Conservation (phyloP, 2,329 filamentous ascomycete species). For the Akanthomyces lecanii region DNA sequence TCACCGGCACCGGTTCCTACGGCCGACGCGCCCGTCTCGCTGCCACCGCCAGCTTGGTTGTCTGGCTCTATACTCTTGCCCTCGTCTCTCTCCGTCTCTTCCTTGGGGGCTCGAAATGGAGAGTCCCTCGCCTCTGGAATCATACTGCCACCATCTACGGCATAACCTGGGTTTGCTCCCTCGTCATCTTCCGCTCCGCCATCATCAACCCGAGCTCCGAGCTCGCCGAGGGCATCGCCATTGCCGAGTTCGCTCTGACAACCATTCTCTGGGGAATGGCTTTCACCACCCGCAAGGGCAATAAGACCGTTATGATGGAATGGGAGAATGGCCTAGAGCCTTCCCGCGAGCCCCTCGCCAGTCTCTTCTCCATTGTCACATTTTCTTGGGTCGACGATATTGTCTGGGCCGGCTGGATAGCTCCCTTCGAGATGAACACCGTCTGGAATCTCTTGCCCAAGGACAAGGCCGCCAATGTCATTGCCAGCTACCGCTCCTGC, state of each 20-base stretch:
- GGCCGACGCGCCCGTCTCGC: slow-evolving; percentile 50
- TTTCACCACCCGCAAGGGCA: slow-evolving; percentile 81
- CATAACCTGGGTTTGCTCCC: slow-evolving; percentile 71
- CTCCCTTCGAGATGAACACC: slow-evolving; percentile 74
- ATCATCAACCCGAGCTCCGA: slow-evolving; percentile 70
- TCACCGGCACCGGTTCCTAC: slow-evolving; percentile 33
- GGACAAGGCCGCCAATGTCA: slow-evolving; percentile 79
- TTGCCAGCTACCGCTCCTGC: slow-evolving; percentile 77
- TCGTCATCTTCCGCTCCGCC: slow-evolving; percentile 78
- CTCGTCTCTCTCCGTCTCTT: slow-evolving; percentile 70
- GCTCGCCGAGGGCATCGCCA: slow-evolving; percentile 59
- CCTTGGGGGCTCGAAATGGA: slow-evolving; percentile 61
- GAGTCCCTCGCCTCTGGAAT: slow-evolving; percentile 76
- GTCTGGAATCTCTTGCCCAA: slow-evolving; percentile 89
- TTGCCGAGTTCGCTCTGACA: slow-evolving; percentile 70
- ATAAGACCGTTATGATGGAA: slow-evolving; percentile 81
- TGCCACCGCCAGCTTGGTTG: slow-evolving; percentile 62
- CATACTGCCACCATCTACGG: slow-evolving; percentile 85
- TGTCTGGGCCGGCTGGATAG: slow-evolving; percentile 82
- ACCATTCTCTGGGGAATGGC: slow-evolving; percentile 72
- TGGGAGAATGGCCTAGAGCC: slow-evolving; percentile 87
- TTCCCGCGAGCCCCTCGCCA: slow-evolving; percentile 80
- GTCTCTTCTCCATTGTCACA: slow-evolving; percentile 79
- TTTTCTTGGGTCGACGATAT: slow-evolving; percentile 90
- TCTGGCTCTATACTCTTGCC: slow-evolving; percentile 76